Base-by-base conservation (phyloP, 2,329 filamentous ascomycete genomes). In the Aspergillus tanneri region DNA sequence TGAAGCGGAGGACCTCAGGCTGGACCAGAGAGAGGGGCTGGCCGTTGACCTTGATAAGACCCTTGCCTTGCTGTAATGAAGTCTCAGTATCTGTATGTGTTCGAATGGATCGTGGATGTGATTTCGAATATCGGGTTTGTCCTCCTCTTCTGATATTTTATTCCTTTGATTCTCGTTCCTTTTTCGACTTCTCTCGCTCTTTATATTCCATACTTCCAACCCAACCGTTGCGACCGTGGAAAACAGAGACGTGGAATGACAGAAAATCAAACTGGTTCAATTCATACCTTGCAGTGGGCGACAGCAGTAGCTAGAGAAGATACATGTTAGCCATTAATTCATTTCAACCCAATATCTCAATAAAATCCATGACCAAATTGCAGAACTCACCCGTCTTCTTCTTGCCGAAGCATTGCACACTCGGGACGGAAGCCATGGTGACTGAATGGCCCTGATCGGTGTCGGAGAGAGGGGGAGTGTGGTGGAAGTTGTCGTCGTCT, bases 391-490 rank as follows among this genome's bases (percentile, higher is more conserved):
- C 76, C 73, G 85, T 90, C 84, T 88, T 90, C 84, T 91, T 91
- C 87, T 96, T 96, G 86, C 91, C 91, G 88, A 97, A 96, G 88
- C 90, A 96, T 85, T 96, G 90, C 71, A 90, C 87, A 77, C 84
- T 87, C 79, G 88, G 86, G 68, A 82, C 79, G 70, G 85, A 79
- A 77, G 87, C 86, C 85, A 90, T 89, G 77, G 72, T 88, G 80
- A 58, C 62, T 56, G 54, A 60, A 69, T 70, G 67, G 67, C 65
- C 62, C 62, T 68, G 62, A 66, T 66, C 62, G 65, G 63, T 67
- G 67, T 68, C 66, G 66, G 65, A 38, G 36, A 24, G 62, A 56
- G 61, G 60, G 60, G 60, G 64, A 64, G 66, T 66, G 67, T 68
- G 57, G 54, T 49, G 53, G 51, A 52, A 53, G 65, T 68, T 64